Evolutionary conservation across 2,329 filamentous ascomycete species (phyloP), one percentile per base, ranked within the genome.

Genomic region (Hypoxylon sp.): DNA sequence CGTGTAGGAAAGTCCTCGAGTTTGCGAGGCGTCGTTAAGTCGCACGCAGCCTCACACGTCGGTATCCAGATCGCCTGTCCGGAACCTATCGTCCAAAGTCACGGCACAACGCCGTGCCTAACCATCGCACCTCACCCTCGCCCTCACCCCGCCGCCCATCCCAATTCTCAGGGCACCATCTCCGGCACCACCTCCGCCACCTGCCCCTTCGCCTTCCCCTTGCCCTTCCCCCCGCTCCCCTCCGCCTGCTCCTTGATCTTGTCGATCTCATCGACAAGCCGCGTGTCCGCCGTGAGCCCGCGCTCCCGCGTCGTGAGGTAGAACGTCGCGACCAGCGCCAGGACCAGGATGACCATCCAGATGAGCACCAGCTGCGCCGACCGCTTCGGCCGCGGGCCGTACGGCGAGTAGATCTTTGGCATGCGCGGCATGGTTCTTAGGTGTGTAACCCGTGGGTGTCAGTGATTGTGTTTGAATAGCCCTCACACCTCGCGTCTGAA

Each of bases 381-480:
- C 20, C 74, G 69, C 53, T 69, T 65, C 30, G 65, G 73, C 52
- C 74, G 69, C 32, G 74, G 73, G 40, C 70, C 74, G 61, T 76
- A 77, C 6, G 74, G 74, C 26, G 73, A 75, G 54, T 68, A 71
- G 52, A 71, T 40, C 45, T 68, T 71, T 2, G 71, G 69, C 67
- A 73, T 69, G 54, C 67, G 53, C 12, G 56, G 22, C 67, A 69
- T 69, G 11, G 7, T 45, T 22, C 36, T n/a, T n/a, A n/a, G n/a
- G n/a, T n/a, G 14, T 33, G 30, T 33, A 12, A n/a, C n/a, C n/a
- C n/a, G n/a, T n/a, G 24, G 6, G 8, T 26, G 24, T 18, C 1
- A 53, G 8, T 48, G 49, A 26, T 38, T 16, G 32, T 46, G 38
- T 48, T 48, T 50, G 36, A 16, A 36, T 28, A n/a, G n/a, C n/a